These are phyloP conservation scores for Neonectria faginata DNA, from an alignment of 2,329 filamentous ascomycete species.

Conservation along the genomic window DNA sequence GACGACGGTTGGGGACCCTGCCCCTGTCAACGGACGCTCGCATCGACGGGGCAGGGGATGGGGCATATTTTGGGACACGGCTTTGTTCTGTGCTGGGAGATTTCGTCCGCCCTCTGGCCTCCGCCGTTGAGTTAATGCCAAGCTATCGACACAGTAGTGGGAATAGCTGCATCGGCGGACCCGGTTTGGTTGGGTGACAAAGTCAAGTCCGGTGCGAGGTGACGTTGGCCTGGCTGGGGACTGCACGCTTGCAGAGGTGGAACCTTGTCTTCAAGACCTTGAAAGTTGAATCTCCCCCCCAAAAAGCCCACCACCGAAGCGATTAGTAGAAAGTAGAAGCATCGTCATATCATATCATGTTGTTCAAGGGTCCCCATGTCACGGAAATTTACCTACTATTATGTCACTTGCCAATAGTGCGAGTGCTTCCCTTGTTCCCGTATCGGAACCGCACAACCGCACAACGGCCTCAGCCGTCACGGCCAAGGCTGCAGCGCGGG, in stretches of 20 bases:
- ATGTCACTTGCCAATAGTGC: conserved; percentile 31
- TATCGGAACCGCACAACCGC: conserved; percentile 32
- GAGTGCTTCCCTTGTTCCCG: conserved; percentile 14
- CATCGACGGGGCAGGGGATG: conserved; percentile 17
- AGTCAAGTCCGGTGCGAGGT: conserved; percentile 33
- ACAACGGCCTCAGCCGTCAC: conserved; percentile 36
- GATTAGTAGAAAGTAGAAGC: conserved; percentile 9
- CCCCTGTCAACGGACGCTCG: conserved; percentile 14
- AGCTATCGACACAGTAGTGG: conserved; percentile 32
- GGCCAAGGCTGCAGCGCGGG: conserved; percentile 33
- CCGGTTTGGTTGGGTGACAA: conserved; percentile 26
- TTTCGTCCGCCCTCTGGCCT: conserved; percentile 21
- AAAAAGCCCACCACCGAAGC: conserved; percentile 20
- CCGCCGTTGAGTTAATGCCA: conserved; percentile 27
- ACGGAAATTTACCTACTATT: conserved; percentile 40
- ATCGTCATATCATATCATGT: conserved; percentile 46
- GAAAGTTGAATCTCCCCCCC: no score
- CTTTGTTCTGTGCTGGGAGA: conserved; percentile 25
- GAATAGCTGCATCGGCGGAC: conserved; percentile 30
- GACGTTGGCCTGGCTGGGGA: conserved; percentile 34
- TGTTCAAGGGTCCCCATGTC: conserved; percentile 32
- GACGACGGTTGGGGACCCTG: conserved; percentile 21
- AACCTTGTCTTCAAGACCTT: conserved; percentile 29
- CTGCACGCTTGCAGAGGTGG: conserved; percentile 25
- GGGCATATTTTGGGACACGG: conserved; percentile 20